Evolutionary conservation across 2,329 filamentous ascomycete species (phyloP).

Genomic region (Arthrobotrys pseudoclavata): DNA sequence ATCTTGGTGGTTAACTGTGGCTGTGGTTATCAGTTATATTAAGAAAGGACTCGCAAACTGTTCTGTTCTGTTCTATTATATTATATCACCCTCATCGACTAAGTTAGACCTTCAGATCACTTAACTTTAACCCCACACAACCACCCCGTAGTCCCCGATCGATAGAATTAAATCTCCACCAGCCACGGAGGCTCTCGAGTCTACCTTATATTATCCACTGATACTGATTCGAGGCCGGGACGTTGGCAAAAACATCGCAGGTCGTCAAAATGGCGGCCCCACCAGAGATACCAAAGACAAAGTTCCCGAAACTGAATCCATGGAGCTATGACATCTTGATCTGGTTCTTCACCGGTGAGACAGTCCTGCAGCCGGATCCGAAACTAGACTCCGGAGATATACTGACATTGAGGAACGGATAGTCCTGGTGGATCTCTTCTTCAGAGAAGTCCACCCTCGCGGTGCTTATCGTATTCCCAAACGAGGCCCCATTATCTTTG

Average conservation of each 20-base stretch:
- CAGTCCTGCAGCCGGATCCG: neutral
- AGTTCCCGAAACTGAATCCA: slow-evolving; percentile 55
- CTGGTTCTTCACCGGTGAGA: slow-evolving; percentile 59
- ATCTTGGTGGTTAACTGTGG: neutral
- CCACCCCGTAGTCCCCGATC: neutral
- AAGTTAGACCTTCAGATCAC: neutral
- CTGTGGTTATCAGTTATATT: neutral
- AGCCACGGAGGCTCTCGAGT: neutral
- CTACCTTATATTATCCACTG: neutral
- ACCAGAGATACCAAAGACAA: slow-evolving; percentile 45
- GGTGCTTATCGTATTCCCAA: slow-evolving; percentile 95
- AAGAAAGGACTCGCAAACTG: too few species aligned
- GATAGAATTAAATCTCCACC: neutral
- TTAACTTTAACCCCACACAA: slow-evolving; percentile 1
- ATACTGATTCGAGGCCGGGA: slow-evolving; percentile 7
- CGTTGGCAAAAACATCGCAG: slow-evolving; percentile 12
- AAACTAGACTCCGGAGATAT: neutral
- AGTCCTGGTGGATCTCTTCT: slow-evolving; percentile 93
- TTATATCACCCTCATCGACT: slow-evolving; percentile 8
- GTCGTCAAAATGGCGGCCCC: slow-evolving; percentile 45
- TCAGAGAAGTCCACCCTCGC: slow-evolving; percentile 94
- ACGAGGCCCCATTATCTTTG: slow-evolving; percentile 90
- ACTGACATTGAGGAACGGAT: slow-evolving; percentile 30
- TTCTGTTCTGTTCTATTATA: too few species aligned
- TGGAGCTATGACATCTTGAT: slow-evolving; percentile 60